phyloP scores from a whole-genome alignment of 2,329 filamentous ascomycete genomes.

The Spiromastix sp. region DNA sequence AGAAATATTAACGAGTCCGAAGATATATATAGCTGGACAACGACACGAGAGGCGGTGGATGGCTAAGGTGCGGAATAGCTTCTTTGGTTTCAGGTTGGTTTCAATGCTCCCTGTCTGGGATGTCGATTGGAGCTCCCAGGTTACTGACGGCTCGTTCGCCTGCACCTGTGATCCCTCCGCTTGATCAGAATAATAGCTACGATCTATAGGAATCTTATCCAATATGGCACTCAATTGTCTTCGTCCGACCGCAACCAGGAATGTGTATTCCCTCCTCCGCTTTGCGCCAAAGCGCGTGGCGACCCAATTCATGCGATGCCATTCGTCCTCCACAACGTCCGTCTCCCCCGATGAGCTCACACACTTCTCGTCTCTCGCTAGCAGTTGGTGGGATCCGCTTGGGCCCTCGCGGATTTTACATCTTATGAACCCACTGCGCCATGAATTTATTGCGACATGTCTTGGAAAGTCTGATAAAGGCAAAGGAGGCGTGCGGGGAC shows the following conservation, averaged over 20 bases:
- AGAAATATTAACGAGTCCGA: too few species aligned
- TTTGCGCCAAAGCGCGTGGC: slow-evolving; percentile 5
- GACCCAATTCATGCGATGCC: slow-evolving; percentile 8
- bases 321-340: slow-evolving; percentile 40
- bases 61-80: too few species aligned
- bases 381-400: slow-evolving; percentile 94
- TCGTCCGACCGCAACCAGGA: slow-evolving; percentile 5
- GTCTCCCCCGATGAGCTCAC: slow-evolving; percentile 84
- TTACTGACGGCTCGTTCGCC: neutral
- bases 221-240: slow-evolving; percentile 4
- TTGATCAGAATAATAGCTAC: neutral
- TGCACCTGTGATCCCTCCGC: neutral
- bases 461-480: slow-evolving; percentile 36
- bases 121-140: too few species aligned
- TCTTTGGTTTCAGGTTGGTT: too few species aligned
- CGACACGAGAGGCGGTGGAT: too few species aligned
- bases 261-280: slow-evolving; percentile 8
- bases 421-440: slow-evolving; percentile 94
- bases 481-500: slow-evolving; percentile 21
- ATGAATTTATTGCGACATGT: slow-evolving; percentile 78
- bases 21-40: too few species aligned
- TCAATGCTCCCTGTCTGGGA: too few species aligned
- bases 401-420: slow-evolving; percentile 87
- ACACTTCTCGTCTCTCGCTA: slow-evolving; percentile 89
- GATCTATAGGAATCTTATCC: neutral